These are phyloP conservation scores for Syzygium malaccense DNA, from an alignment of 441 rosid genomes.

Conservation along the genomic window DNA sequence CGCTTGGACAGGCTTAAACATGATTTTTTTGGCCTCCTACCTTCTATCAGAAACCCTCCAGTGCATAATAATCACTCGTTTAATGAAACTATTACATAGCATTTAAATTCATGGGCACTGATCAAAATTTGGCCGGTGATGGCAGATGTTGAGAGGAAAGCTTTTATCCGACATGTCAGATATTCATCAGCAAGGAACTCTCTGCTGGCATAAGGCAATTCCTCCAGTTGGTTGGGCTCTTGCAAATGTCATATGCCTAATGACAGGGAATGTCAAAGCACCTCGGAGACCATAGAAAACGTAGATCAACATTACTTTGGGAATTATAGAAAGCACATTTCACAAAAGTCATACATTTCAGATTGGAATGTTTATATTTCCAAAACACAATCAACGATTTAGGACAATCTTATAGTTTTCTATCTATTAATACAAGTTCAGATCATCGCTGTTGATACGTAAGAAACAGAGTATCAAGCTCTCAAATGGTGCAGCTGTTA, in stretches of 20 bases:
- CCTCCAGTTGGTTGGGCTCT: constrained; percentile 93
- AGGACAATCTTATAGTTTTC: neutral
- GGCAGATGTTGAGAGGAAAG: constrained; percentile 68
- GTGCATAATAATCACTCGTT: neutral
- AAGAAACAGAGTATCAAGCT: neutral
- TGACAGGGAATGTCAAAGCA: constrained; percentile 32
- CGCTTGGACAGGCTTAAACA: neutral
- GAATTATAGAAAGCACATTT: neutral
- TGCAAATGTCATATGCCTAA: constrained; percentile 67
- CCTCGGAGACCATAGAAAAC: neutral
- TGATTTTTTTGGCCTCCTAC: neutral
- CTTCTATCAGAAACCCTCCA: neutral
- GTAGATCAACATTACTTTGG: neutral
- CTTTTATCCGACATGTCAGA: constrained; percentile 42
- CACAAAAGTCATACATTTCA: neutral
- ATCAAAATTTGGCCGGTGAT: constrained; percentile 93
- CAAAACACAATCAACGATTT: neutral
- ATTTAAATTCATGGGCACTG: constrained; percentile 49
- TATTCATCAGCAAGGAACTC: constrained; percentile 36
- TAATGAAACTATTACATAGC: neutral
- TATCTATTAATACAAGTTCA: neutral
- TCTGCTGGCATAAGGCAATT: constrained; percentile 34
- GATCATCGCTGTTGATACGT: neutral
- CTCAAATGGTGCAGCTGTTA: neutral
- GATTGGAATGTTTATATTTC: neutral